These are phyloP conservation scores for Gaultheria prostrata DNA, from an alignment of 148 eudicot genomes.

Conservation along the genomic window DNA sequence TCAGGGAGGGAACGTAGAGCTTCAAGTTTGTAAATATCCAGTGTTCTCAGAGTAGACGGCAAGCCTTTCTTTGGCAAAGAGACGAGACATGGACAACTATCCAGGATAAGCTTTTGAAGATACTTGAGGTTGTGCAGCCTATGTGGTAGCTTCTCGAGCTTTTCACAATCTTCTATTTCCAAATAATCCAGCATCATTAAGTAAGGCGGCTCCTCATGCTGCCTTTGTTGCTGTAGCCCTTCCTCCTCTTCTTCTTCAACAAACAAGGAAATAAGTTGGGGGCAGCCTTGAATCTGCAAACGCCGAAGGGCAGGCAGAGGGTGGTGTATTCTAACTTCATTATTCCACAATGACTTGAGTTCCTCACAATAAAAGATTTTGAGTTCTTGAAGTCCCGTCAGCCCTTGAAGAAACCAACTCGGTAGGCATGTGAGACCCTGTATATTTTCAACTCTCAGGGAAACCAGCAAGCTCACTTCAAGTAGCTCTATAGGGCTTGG, in stretches of 20 bases:
- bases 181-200: background rate
- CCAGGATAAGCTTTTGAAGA: background rate
- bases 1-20: background rate
- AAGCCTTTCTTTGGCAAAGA: no score
- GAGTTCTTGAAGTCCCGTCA: background rate
- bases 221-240: no score
- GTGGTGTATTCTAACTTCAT: background rate
- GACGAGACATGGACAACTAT: no score
- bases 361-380: no score
- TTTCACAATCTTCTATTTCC: background rate
- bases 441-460: background rate
- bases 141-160: background rate
- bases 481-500: no score
- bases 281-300: no score
- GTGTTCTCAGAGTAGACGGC: no score
- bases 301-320: no score
- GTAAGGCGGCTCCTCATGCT: background rate
- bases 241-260: no score
- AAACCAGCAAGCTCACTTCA: no score
- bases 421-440: background rate
- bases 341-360: background rate
- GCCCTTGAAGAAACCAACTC: background rate
- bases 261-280: no score
- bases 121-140: background rate
- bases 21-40: background rate